Conservation (phyloP, 345 rosid genomes). For the Nephelium lappaceum region DNA sequence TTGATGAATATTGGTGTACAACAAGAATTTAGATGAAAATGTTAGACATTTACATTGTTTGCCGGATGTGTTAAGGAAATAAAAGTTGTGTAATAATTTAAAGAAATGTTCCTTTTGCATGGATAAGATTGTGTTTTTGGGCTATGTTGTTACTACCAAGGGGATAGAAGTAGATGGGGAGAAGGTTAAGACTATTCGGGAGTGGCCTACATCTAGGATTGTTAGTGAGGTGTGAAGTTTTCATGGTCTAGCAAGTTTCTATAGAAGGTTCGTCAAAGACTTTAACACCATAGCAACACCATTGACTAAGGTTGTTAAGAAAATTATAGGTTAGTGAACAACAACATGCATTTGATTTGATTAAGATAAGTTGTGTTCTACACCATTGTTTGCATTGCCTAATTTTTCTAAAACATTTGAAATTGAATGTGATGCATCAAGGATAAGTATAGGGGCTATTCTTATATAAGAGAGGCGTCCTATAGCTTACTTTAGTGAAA, state of each 20-base stretch:
- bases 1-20: not conserved
- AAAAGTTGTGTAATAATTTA: no score
- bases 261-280: not conserved
- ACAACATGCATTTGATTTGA: no score
- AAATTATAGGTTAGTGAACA: no score
- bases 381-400: no score
- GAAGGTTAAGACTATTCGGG: not conserved
- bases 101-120: not conserved
- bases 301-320: not conserved
- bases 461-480: no score
- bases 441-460: no score
- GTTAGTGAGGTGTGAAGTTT: not conserved
- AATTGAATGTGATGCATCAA: no score
- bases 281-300: not conserved
- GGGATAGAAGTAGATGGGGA: not conserved
- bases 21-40: not conserved
- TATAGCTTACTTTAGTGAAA: no score
- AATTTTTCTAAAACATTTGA: no score
- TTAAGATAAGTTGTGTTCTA: no score
- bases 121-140: not conserved
- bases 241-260: not conserved
- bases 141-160: not conserved
- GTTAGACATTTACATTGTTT: not conserved
- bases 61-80: not conserved
- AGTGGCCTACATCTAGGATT: not conserved